Base-by-base conservation (phyloP, 768 basidiomycete species). In the Steccherinum ochraceum region DNA sequence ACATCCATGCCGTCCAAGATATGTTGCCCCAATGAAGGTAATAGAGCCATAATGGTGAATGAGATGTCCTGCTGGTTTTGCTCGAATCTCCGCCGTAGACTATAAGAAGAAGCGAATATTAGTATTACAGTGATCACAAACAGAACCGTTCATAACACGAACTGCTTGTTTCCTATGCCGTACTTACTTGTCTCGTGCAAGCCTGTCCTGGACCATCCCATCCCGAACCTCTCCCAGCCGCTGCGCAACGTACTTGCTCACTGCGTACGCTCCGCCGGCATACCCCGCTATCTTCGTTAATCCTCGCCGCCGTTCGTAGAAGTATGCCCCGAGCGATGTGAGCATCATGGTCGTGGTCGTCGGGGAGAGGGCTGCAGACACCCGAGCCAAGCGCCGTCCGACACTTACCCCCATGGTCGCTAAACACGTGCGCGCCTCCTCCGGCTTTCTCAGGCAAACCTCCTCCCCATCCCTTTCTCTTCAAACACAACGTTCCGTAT, bases 11-110 rank as follows among this genome's bases (percentile, higher is more conserved):
- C 79, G 20, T 73, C 70, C n/a, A 86, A 66, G 12, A 92, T 72
- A 53, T 84, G 80, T 12, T 76, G 69, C 4, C 80, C 75, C 16
- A 91, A 74, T 1, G 83, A 83, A 1, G 84, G 83, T 16, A 89
- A 65, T 39, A 86, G 73, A 0, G 85, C 81, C 62, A 86, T 79
- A 45, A 86, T 71, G 0, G 86, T 91, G 61, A 81, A 94, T 5
- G 84, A 80, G 20, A 80, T 74, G 60, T 93, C 85, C 52, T 89
- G 81, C 56, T 87, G 84, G 21, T 83, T 89, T 55, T 87, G 81
- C 26, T 76, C 72, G 64, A 91, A 94, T 27, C 92, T 74, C 43
- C 81, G 72, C 47, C 80, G 76, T 23, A 93, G 68, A 57, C 90
- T 93, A 49, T 5, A 48, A 16, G 23, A 13, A 48, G 13, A 39